Conservation (phyloP, 2,329 filamentous ascomycete species). For the Phyllosticta capitalensis region DNA sequence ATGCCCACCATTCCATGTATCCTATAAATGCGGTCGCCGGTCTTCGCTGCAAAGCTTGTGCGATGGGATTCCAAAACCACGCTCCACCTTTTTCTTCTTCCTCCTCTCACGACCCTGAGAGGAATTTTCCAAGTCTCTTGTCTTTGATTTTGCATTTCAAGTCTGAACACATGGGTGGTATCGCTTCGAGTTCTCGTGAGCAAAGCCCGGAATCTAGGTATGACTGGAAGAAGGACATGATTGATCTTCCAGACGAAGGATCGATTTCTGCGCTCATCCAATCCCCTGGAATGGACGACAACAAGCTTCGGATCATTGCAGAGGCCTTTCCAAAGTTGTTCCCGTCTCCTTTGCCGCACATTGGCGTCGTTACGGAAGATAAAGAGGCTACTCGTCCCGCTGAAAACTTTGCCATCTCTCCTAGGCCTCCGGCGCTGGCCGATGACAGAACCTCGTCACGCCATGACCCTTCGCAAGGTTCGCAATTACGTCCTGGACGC, state of each 20-base stretch:
- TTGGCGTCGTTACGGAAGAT: constrained; percentile 27
- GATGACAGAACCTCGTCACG: not conserved
- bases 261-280: constrained; percentile 41
- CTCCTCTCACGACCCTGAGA: constrained; percentile 27
- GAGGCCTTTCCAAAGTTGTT: constrained; percentile 41
- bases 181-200: constrained; percentile 9
- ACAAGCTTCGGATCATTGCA: constrained; percentile 43
- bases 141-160: constrained; percentile 52
- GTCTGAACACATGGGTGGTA: constrained; percentile 42
- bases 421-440: not conserved
- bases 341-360: constrained; percentile 33
- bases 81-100: constrained; percentile 24
- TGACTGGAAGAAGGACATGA: constrained; percentile 54
- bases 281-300: constrained; percentile 47
- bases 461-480: not conserved
- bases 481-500: not conserved
- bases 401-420: constrained; percentile 11
- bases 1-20: constrained; percentile 31
- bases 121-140: constrained; percentile 36
- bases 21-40: constrained; percentile 35
- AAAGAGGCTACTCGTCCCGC: constrained; percentile 14
- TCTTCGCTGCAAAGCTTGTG: constrained; percentile 36
- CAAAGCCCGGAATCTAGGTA: constrained; percentile 15
- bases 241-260: constrained; percentile 46
- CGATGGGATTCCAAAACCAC: constrained; percentile 20